Percentiles rank a stretch among this genome's conserved stretches.
phyloP scores from a whole-genome alignment of 345 rosid species.

The Erucastrum elatum region DNA sequence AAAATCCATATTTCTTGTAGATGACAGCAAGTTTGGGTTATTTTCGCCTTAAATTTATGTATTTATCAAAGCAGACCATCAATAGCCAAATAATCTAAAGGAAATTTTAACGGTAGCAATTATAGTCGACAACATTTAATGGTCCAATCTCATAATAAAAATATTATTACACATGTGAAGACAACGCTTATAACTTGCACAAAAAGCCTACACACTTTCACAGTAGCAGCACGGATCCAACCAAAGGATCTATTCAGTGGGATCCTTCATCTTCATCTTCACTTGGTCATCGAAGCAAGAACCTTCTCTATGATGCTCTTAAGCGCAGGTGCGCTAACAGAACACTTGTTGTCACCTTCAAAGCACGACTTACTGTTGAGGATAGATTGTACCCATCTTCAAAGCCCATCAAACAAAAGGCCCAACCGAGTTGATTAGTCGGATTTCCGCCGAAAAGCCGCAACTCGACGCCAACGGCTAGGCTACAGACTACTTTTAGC shows the following conservation, averaged over 20 bases:
- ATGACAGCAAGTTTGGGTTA: neutral
- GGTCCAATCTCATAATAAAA: neutral
- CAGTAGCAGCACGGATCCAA: too few species aligned
- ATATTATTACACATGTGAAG: neutral
- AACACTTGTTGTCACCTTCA: conserved; percentile 55
- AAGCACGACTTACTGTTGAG: conserved; percentile 92
- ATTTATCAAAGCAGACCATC: neutral
- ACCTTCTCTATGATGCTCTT: conserved; percentile 60
- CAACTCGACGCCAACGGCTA: too few species aligned
- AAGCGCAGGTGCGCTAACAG: conserved; percentile 65
- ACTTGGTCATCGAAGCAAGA: conserved; percentile 37
- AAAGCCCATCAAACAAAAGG: too few species aligned
- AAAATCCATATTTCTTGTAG: neutral
- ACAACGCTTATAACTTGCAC: neutral
- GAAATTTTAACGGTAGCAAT: neutral
- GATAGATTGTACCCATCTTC: too few species aligned
- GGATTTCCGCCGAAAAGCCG: too few species aligned
- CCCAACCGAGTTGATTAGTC: too few species aligned
- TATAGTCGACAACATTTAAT: neutral
- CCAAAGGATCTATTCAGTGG: neutral
- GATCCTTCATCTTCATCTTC: too few species aligned
- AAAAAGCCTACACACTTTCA: neutral
- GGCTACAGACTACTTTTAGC: too few species aligned
- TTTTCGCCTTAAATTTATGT: neutral
- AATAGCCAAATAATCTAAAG: too few species aligned